Evolutionary conservation across 129 eudicot species (phyloP), one percentile per base, ranked within the genome.

Genomic region (Escallonia herrerae): DNA sequence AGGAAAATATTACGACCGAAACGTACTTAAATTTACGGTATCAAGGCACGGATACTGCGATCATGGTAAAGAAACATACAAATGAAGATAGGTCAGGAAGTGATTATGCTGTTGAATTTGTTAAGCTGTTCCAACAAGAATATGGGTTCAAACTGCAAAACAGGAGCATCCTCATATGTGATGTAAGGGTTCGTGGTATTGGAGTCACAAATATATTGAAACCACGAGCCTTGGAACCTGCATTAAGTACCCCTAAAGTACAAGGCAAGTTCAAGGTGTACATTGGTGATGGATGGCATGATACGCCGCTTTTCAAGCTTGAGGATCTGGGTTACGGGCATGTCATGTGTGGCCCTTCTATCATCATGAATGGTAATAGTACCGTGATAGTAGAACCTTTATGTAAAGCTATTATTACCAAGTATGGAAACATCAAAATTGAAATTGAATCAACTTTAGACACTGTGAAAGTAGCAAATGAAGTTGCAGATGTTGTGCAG

Each of bases 361-460:
- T 93, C 49, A 89, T 93, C 80, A 93, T 93, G 99, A 93, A 93
- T n/a, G 99, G 99, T 44, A 93, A 93, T 67, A 93, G 99, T 40
- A 93, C 99, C 8, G 96, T 93, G 43, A 89, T 93, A 52, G 87
- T 89, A 65, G 99, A 93, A 77, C 96, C 96, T 2, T 77, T 76
- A 43, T 93, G 99, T 62, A 89, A 66, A 74, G 95, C 96, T 56
- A 40, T 68, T 37, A 82, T 93, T 56, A 86, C 99, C n/a, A 93
- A 83, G 73, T 93, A 77, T 43, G 99, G 99, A 1, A 93, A 93
- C 81, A 89, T 93, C 70, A 89, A 84, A 79, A 89, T 93, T n/a
- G 93, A 89, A 66, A 76, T 89, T 5, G 87, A 76, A 49, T 79
- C 96, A 52, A 72, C 60, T 60, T 63, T 48, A 9, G 62, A 58